Conservation (phyloP, 179 eudicot genomes). For the Silene coronaria region DNA sequence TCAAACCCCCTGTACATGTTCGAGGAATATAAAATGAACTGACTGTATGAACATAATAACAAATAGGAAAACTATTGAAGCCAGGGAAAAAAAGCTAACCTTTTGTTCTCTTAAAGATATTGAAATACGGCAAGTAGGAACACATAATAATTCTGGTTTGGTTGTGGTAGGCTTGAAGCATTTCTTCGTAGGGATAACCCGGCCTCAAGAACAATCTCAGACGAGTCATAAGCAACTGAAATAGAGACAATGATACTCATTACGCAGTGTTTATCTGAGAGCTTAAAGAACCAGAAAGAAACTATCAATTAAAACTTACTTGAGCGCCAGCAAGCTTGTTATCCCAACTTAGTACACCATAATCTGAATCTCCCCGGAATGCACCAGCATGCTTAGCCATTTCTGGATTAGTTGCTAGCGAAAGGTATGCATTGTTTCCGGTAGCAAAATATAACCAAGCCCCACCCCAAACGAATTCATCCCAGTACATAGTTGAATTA, state of each 20-base stretch:
- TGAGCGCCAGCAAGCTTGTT: conserved; percentile 92
- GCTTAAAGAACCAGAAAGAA: neutral
- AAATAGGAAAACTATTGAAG: neutral
- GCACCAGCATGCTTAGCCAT: conserved; percentile 92
- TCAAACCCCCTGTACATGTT: conserved; percentile 69
- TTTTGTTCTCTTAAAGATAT: conserved; percentile 81
- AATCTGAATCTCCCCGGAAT: conserved; percentile 70
- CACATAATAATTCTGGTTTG: conserved; percentile 86
- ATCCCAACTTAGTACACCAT: conserved; percentile 92
- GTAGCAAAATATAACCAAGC: conserved; percentile 94
- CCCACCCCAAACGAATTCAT: conserved; percentile 87
- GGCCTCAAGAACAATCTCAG: conserved; percentile 82
- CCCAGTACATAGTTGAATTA: conserved; percentile 84
- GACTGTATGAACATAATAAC: neutral
- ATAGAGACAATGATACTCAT: neutral
- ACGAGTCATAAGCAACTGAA: conserved; percentile 80
- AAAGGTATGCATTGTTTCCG: conserved; percentile 72
- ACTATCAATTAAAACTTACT: too few relatives aligned
- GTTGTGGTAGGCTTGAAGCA: conserved; percentile 69
- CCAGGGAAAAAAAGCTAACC: conserved; percentile 28
- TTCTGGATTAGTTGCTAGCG: conserved; percentile 57
- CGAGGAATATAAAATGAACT: conserved; percentile 4
- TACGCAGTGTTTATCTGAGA: neutral
- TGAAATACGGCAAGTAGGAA: conserved; percentile 75
- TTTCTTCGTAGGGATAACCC: conserved; percentile 93